A percentile compares a stretch with the other conserved stretches of the same genome.
phyloP scores from a whole-genome alignment of 345 rosid genomes.

The Euclidium syriacum region DNA sequence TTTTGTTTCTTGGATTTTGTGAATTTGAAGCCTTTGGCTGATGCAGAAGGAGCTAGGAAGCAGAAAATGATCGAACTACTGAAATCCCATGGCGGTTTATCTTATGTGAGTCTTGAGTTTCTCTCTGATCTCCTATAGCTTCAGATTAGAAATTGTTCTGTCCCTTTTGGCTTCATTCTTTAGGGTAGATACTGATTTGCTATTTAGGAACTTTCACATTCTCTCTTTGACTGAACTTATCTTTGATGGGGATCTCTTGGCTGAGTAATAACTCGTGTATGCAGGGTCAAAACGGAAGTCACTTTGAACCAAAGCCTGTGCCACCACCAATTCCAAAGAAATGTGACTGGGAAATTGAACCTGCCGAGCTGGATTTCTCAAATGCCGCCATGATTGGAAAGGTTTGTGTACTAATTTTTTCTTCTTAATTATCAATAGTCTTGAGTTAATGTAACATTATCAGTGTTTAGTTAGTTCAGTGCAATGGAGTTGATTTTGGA shows the following conservation, averaged over 20 bases:
- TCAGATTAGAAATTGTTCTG: not conserved
- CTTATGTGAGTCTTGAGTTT: conserved; percentile 61
- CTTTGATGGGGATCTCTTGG: conserved; percentile 6
- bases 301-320: conserved; percentile 94
- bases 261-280: conserved; percentile 3
- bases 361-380: conserved; percentile 89
- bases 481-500: conserved; percentile 24
- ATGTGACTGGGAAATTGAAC: conserved; percentile 99
- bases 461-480: not conserved
- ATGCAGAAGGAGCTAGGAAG: conserved; percentile 97
- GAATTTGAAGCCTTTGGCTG: conserved; percentile 80
- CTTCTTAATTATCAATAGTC: not conserved
- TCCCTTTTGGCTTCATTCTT: not conserved
- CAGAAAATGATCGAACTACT: conserved; percentile 64
- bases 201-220: conserved; percentile 7
- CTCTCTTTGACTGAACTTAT: conserved; percentile 2
- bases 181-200: not conserved
- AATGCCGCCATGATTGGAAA: conserved; percentile 73
- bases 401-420: conserved; percentile 39
- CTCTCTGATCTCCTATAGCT: not conserved
- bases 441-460: not conserved
- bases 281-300: conserved; percentile 99
- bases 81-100: conserved; percentile 78
- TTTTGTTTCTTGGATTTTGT: not conserved
- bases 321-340: conserved; percentile 92